These are phyloP conservation scores for Nitzschia inconspicua DNA, from an alignment of 108 stramenopile genomes.

Conservation along the genomic window DNA sequence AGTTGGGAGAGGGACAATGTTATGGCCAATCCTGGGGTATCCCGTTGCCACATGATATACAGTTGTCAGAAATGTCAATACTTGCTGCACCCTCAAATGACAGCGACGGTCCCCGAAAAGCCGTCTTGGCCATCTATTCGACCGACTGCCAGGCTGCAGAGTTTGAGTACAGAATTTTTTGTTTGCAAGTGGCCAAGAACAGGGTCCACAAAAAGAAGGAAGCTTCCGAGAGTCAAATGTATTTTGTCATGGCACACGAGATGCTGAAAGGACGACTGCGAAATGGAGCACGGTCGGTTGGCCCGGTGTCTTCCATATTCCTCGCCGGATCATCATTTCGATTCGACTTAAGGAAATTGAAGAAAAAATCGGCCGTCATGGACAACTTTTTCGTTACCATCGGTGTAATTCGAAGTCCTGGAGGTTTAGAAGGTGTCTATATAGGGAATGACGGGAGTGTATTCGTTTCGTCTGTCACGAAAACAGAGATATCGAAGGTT, in stretches of 20 bases:
- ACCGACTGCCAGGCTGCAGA: conserved; percentile 10
- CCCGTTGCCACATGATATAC: conserved; percentile 20
- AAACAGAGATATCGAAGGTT: conserved; percentile 16
- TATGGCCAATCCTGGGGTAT: conserved; percentile 21
- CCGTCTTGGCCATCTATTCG: conserved; percentile 12
- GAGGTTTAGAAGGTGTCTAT: conserved; percentile 17
- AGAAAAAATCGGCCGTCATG: not conserved
- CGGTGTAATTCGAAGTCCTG: conserved; percentile 16
- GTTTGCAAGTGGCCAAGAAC: conserved; percentile 16
- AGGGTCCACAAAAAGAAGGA: not conserved
- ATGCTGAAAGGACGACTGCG: conserved; percentile 2
- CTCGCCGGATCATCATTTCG: conserved; percentile 22
- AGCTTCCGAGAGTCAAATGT: too few relatives aligned
- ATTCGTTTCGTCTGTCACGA: not conserved
- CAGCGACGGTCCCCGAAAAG: conserved; percentile 4
- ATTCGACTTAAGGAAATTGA: conserved; percentile 9
- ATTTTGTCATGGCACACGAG: conserved; percentile 6
- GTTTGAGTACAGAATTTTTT: conserved; percentile 6
- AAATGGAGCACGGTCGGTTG: not conserved
- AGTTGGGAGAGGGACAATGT: conserved; percentile 6
- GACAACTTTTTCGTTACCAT: conserved; percentile 13
- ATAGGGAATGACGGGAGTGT: not conserved
- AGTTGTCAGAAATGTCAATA: conserved; percentile 6
- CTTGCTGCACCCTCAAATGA: conserved; percentile 13
- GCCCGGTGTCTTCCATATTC: conserved; percentile 28